phyloP scores from a whole-genome alignment of 257 asterid species.

The Plectranthus barbatus region DNA sequence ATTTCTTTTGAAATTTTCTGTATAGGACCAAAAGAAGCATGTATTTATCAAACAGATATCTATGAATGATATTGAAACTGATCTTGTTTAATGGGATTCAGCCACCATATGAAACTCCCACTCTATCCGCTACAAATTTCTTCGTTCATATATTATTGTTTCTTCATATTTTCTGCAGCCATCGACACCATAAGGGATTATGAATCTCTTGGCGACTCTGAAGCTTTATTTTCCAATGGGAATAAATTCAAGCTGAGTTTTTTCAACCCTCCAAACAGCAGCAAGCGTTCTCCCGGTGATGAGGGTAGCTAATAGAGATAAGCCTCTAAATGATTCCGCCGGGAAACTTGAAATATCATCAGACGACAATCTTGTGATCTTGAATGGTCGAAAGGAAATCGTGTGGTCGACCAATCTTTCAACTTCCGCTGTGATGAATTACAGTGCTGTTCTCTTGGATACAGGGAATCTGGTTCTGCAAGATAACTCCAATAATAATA shows the following conservation, averaged over 20 bases:
- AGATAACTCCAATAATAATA: constrained; percentile 1
- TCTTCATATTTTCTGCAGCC: constrained; percentile 1
- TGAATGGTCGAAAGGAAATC: constrained; percentile 19
- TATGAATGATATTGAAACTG: too few species aligned
- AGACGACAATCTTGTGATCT: constrained; percentile 33
- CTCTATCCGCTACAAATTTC: neutral
- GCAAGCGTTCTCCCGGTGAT: constrained; percentile 15
- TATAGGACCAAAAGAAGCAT: too few species aligned
- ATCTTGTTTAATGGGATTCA: neutral
- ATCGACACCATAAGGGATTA: constrained; percentile 16
- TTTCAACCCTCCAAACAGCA: constrained; percentile 30
- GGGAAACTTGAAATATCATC: constrained; percentile 16
- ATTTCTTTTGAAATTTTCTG: too few species aligned
- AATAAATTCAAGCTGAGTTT: constrained; percentile 34
- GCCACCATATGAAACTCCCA: too few species aligned
- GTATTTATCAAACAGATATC: too few species aligned
- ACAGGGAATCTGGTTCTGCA: constrained; percentile 28
- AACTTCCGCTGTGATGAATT: neutral
- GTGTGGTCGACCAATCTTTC: constrained; percentile 31
- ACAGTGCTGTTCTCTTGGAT: constrained; percentile 23
- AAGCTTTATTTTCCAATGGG: constrained; percentile 25
- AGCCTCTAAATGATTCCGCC: constrained; percentile 23
- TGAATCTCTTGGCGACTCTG: constrained; percentile 25
- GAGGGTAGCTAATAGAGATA: constrained; percentile 56
- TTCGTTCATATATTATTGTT: neutral